Percentiles rank a stretch among this genome's conserved stretches.
phyloP scores from a whole-genome alignment of 2,329 filamentous ascomycete species.

The Corniculantispora saksenae region DNA sequence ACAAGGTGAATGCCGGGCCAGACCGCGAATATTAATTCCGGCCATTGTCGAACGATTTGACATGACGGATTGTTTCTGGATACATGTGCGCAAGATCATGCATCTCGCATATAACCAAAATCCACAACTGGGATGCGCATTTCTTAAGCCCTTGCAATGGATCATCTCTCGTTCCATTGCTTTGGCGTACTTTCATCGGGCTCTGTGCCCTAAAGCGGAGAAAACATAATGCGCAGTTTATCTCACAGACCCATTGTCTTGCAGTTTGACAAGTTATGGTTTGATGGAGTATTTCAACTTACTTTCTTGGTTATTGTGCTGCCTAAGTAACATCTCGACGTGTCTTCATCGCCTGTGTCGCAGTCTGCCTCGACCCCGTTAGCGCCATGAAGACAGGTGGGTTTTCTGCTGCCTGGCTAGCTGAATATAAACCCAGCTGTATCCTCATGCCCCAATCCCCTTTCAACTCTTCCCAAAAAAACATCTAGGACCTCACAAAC shows the following conservation, averaged over 20 bases:
- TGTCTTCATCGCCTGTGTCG: not conserved
- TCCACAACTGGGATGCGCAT: too few species aligned
- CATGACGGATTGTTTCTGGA: not conserved
- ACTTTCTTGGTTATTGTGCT: not conserved
- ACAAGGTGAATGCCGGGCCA: not conserved
- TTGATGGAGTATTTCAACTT: not conserved
- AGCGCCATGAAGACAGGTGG: not conserved
- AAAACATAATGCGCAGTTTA: too few species aligned
- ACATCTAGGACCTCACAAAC: not conserved
- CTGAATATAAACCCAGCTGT: not conserved
- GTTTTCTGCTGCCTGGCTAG: conserved; percentile 1
- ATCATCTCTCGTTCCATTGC: too few species aligned
- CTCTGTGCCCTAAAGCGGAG: too few species aligned
- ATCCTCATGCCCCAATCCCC: not conserved
- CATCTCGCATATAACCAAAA: too few species aligned
- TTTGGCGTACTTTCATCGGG: too few species aligned
- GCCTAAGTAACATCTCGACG: not conserved
- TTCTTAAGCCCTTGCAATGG: too few species aligned
- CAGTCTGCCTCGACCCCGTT: not conserved
- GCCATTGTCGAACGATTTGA: not conserved
- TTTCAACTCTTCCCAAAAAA: too few species aligned
- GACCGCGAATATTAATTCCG: not conserved
- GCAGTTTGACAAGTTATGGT: not conserved
- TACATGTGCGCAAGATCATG: too few species aligned
- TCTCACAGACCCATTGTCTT: too few species aligned